Conservation (phyloP, 306 rosid genomes). For the Prunus armeniaca region DNA sequence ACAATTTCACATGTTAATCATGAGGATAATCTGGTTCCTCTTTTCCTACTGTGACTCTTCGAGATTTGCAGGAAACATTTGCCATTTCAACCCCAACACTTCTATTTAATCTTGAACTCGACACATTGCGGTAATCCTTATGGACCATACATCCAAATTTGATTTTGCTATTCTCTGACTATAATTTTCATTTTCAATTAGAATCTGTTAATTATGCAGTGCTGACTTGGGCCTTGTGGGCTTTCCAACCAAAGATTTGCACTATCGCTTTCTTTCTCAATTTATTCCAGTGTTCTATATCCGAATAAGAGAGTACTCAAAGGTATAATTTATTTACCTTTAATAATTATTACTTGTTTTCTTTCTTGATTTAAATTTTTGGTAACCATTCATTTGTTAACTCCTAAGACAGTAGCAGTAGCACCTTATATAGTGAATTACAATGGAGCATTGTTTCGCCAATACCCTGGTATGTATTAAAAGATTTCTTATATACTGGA, state of each 20-base stretch:
- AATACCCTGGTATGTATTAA: constrained; percentile 73
- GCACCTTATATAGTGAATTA: constrained; percentile 90
- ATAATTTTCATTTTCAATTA: constrained; percentile 24
- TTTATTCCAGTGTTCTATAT: constrained; percentile 88
- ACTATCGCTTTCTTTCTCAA: constrained; percentile 92
- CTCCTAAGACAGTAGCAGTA: constrained; percentile 76
- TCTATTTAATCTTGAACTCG: constrained; percentile 90
- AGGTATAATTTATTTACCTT: constrained; percentile 39
- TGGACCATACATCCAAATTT: constrained; percentile 16
- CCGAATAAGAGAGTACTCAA: constrained; percentile 88
- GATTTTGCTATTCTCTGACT: constrained; percentile 13
- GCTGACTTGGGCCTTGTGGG: constrained; percentile 97
- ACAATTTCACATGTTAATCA: background rate
- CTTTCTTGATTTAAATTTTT: constrained; percentile 15
- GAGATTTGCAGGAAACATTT: constrained; percentile 73
- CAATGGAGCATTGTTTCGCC: constrained; percentile 93
- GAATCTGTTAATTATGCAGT: constrained; percentile 57
- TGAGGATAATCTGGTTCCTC: background rate
- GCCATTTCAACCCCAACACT: constrained; percentile 77
- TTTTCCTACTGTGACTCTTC: constrained; percentile 23
- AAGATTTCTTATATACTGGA: background rate
- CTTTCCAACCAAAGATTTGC: constrained; percentile 88
- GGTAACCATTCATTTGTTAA: constrained; percentile 23
- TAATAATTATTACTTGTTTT: constrained; percentile 15
- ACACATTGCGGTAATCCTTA: constrained; percentile 71